Evolutionary conservation across 345 rosid genomes (phyloP), one percentile per base, ranked within the genome.

Genomic region (Geranium rotundifolium): DNA sequence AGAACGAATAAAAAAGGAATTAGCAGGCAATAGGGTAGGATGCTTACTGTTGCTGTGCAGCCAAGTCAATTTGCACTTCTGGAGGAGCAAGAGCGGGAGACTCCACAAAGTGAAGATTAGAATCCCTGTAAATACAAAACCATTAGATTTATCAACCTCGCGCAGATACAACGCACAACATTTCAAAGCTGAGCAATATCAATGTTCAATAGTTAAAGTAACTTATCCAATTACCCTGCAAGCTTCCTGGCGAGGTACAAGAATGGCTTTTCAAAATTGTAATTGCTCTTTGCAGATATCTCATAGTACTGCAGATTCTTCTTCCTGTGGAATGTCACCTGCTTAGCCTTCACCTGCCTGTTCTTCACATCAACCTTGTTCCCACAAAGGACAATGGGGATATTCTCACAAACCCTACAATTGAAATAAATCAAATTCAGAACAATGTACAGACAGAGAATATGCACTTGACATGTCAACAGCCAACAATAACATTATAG

Each of bases 351-450:
- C 7, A 91, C 96, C 67, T 86, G 97, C 88, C 97, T 86, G 71
- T 86, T 91, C 87, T 84, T 91, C 55, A 88, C 97, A 72, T 91
- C 96, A 23, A 85, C 97, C 70, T 91, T 91, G 83, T 91, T 91
- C 0, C 97, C 97, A 1, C 97, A 91, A 0, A 91, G 80, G 66
- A 91, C 97, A 70, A 91, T 88, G 1, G 97, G 96, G 34, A 91
- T 84, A 71, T 88, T 88, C 71, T 86, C 97, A 20, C 97, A 91
- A 31, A 91, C 97, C 81, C 96, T 86, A 65, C 34, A 18, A 55
- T 67, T 19, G 5, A 1, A 29, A 60, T 14, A 41, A 17, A 56
- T 14, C 65, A 20, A 39, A 16, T 23, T 69, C 39, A 18, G 10
- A 65, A 13, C n/a, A 29, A 50, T 16, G 52, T 9, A 9, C 16